phyloP scores from a whole-genome alignment of 2,329 filamentous ascomycete genomes.

The Rutstroemia sp. region DNA sequence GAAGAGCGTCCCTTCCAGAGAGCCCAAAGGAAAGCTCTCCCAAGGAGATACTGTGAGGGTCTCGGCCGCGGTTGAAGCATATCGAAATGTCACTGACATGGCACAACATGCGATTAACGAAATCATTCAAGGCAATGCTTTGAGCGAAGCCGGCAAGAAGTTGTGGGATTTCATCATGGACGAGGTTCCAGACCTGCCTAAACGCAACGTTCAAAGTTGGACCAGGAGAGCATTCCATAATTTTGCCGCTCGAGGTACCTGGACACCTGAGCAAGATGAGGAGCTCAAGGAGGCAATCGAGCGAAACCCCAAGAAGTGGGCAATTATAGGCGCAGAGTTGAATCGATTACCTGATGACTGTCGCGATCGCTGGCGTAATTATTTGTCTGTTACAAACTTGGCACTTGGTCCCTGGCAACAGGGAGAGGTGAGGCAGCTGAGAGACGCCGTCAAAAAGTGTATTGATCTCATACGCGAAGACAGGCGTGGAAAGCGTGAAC shows the following conservation, averaged over 20 bases:
- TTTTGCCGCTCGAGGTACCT: slow-evolving; percentile 50
- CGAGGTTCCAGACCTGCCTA: slow-evolving; percentile 42
- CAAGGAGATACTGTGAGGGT: slow-evolving; percentile 1
- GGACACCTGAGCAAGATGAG: slow-evolving; percentile 52
- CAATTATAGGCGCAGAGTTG: slow-evolving; percentile 51
- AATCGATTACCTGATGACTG: slow-evolving; percentile 59
- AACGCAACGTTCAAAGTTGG: slow-evolving; percentile 47
- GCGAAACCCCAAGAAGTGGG: slow-evolving; percentile 47
- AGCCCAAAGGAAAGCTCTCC: neutral
- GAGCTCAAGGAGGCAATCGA: slow-evolving; percentile 41
- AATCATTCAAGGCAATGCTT: slow-evolving; percentile 31
- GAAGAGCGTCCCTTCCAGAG: neutral
- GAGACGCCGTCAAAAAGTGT: slow-evolving; percentile 43
- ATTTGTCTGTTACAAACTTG: slow-evolving; percentile 48
- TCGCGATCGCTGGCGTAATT: slow-evolving; percentile 64
- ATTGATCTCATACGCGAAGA: slow-evolving; percentile 41
- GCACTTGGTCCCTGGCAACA: slow-evolving; percentile 51
- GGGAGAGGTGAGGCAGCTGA: slow-evolving; percentile 43
- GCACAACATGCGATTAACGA: slow-evolving; percentile 41
- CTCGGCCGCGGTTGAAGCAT: slow-evolving; percentile 33
- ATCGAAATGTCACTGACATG: slow-evolving; percentile 37
- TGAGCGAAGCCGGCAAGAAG: slow-evolving; percentile 27
- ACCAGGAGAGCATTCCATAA: slow-evolving; percentile 60
- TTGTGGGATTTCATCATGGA: slow-evolving; percentile 45
- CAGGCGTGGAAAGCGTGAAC: slow-evolving; percentile 15